Evolutionary conservation across 192 early-diverging fungal genomes (phyloP), one percentile per base, ranked within the genome.

Genomic region (Umbelopsis sp.): DNA sequence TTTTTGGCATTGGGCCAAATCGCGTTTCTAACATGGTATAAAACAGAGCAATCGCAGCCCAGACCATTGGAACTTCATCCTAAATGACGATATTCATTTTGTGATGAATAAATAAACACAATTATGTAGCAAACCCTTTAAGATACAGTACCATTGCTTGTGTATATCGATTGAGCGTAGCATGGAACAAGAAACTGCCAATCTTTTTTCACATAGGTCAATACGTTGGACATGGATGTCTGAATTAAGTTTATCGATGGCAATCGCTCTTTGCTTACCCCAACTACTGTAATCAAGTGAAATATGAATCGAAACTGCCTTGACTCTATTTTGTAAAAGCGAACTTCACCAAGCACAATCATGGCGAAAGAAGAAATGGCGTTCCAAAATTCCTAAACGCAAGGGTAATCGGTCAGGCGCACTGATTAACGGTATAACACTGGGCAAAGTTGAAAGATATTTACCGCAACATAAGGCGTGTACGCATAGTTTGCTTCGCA

Each of bases 401-500:
- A 10, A 41, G 37, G 37, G 10, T 9, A 41, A 41, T 41, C 0
- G 37, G 37, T 41, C 37, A 41, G 37, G 37, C 6, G 6, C 37
- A 41, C 37, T 41, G 37, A 41, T 10, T 41, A 6, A 9, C 1
- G 0, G 7, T 6, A 41, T 41, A 6, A 6, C 37, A 10, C 37
- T 41, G 5, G 5, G 5, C 37, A 41, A 4, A 41, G 5, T 6
- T 41, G 37, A 41, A 41, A 0, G 37, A 16, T 35, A 61, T 30
- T 33, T 35, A 61, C 55, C 1, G 55, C 55, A 16, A 61, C 33
- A n/a, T 61, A 61, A 3, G 55, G 55, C 25, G 55, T 33, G 18
- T 33, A 61, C 13, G 18, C 55, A 61, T 61, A 61, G 55, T 61
- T 61, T 61, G 55, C 55, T 61, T 61, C 55, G 33, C 55, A 61